Percentiles rank a stretch among this genome's conserved stretches.
phyloP scores from a whole-genome alignment of 495 filamentous ascomycete species.

The Wilcoxina mikolae region DNA sequence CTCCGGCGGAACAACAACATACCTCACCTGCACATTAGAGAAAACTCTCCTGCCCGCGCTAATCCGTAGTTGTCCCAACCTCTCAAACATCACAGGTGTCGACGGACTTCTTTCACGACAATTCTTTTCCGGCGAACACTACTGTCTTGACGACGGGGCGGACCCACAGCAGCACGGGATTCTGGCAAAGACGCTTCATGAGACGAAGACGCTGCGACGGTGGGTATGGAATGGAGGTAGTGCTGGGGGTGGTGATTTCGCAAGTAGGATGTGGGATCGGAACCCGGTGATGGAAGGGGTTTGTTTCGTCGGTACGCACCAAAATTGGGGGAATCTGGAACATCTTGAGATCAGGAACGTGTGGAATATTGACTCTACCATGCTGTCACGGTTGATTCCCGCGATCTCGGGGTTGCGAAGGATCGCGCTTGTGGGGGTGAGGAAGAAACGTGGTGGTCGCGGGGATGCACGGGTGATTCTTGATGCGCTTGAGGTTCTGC shows the following conservation, averaged over 20 bases:
- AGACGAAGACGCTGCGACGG: slow-evolving; percentile 14
- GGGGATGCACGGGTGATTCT: slow-evolving; percentile 14
- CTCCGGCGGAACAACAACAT: slow-evolving; percentile 13
- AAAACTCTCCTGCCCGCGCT: slow-evolving; percentile 18
- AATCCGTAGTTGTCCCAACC: slow-evolving; percentile 13
- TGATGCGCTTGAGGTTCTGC: slow-evolving; percentile 15
- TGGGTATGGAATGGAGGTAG: slow-evolving; percentile 20
- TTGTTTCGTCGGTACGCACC: slow-evolving; percentile 16
- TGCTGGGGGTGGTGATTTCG: slow-evolving; percentile 17
- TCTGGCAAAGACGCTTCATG: slow-evolving; percentile 19
- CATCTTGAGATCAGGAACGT: slow-evolving; percentile 20
- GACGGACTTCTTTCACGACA: slow-evolving; percentile 21
- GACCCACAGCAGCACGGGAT: slow-evolving; percentile 23
- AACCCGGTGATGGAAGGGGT: slow-evolving; percentile 20
- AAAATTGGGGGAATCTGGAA: slow-evolving; percentile 19
- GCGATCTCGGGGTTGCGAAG: slow-evolving; percentile 11
- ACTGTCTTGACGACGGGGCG: slow-evolving; percentile 20
- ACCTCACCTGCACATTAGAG: slow-evolving; percentile 23
- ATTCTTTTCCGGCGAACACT: slow-evolving; percentile 26
- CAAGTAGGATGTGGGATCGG: slow-evolving; percentile 17
- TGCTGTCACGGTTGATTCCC: slow-evolving; percentile 12
- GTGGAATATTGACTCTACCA: slow-evolving; percentile 11
- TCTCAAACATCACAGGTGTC: slow-evolving; percentile 15
- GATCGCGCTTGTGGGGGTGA: slow-evolving; percentile 15
- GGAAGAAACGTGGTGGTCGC: slow-evolving; percentile 11